Conservation (phyloP, 2,329 filamentous ascomycete genomes). For the Penicillium sp. region DNA sequence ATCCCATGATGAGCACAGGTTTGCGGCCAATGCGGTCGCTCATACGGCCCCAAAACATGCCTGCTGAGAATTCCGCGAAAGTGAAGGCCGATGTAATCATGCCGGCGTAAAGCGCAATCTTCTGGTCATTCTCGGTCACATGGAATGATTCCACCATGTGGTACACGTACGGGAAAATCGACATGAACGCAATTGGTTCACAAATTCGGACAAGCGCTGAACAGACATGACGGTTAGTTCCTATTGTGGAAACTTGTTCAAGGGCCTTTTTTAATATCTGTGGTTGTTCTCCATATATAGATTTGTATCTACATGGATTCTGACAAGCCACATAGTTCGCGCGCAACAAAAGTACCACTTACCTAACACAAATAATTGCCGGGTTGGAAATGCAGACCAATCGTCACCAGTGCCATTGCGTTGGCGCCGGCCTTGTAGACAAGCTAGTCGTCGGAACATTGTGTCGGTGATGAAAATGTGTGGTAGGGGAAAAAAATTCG, state of each 20-base stretch:
- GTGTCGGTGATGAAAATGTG: slow-evolving; percentile 7
- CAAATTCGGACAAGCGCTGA: slow-evolving; percentile 90
- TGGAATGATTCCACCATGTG: slow-evolving; percentile 94
- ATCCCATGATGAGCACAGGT: slow-evolving; percentile 83
- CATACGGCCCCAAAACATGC: slow-evolving; percentile 87
- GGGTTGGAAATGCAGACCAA: slow-evolving; percentile 54
- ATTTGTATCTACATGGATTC: neutral
- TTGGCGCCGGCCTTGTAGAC: slow-evolving; percentile 33
- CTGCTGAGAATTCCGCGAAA: slow-evolving; percentile 89
- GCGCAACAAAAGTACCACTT: slow-evolving; percentile 33
- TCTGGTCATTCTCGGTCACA: slow-evolving; percentile 72
- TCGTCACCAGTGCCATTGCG: slow-evolving; percentile 29
- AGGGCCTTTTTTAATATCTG: neutral
- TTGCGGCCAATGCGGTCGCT: slow-evolving; percentile 93
- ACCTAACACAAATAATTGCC: slow-evolving; percentile 55
- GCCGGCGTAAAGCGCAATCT: slow-evolving; percentile 88
- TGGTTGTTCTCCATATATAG: neutral
- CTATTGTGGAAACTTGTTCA: neutral
- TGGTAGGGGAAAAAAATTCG: neutral
- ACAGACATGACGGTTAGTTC: slow-evolving; percentile 8
- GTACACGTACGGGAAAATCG: slow-evolving; percentile 97
- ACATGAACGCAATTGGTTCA: slow-evolving; percentile 99
- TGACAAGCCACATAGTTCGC: slow-evolving; percentile 16
- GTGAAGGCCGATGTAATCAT: slow-evolving; percentile 97
- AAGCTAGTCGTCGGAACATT: slow-evolving; percentile 37